Base-by-base conservation (phyloP, 2,329 filamentous ascomycete genomes). In the Phialophora macrospora region DNA sequence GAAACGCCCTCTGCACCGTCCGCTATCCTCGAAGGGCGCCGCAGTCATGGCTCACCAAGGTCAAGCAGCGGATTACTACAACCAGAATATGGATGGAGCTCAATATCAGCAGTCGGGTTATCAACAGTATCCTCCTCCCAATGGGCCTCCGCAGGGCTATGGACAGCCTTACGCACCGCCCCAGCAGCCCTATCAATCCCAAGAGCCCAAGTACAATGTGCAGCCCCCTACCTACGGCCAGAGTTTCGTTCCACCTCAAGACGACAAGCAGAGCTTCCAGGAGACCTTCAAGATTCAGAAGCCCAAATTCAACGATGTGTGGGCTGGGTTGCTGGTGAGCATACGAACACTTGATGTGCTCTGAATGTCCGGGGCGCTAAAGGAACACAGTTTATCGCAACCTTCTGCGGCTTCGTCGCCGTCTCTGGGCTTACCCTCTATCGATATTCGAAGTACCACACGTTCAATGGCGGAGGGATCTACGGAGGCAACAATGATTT, bases 291-390 rank as follows among this genome's bases (percentile, higher is more conserved):
- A 89, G 78, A 78, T 97, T 60, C 86, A 91, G 59, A 88, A 82
- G 69, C 92, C 92, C n/a, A 96, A 94, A 77, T 97, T 85, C 80
- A 92, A 97, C 74, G 94, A 98, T 76, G 75, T 91, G 28, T 97
- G 93, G 94, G 93, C 93, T 3, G 93, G 90, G 3, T 80, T 96
- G 48, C 80, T 97, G 74, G 88, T 90, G 77, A 17, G 83, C 44
- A 49, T 20, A 55, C 46, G n/a, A 26, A 22, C 14, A 20, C n/a
- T 32, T 32, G 28, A 11, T 5, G 46, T 46, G n/a, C 59, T 17
- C 48, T 11, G 9, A 44, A 44, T 11, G 22, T 44, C 48, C 22
- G 5, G 9, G 20, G 34, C 62, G 41, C 64, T 66, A 52, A 65
- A 55, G 60, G 65, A 69, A 17, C 22, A 26, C 64, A 90, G 87